Base-by-base conservation (phyloP, 2,329 filamentous ascomycete genomes). In the Apiospora aurea region DNA sequence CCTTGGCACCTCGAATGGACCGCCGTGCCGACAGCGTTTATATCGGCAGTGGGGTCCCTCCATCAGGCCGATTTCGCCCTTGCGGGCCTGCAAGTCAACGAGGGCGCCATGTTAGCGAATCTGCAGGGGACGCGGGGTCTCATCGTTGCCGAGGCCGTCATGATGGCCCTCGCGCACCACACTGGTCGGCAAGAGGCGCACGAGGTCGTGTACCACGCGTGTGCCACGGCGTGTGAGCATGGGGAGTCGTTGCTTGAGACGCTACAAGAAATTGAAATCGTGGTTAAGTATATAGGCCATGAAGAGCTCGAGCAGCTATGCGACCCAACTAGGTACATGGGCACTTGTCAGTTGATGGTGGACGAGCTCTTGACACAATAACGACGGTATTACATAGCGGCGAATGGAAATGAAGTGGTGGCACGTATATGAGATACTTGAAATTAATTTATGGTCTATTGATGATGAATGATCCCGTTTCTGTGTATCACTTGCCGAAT, bases 1-100 rank as follows among this genome's bases (percentile, higher is more conserved):
- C 87, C 88, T 0, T 90, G 88, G 88, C 87, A 90, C 78, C 78
- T 90, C 10, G 88, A 90, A 74, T 90, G 87, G 88, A 84, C 86
- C 4, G 87, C 87, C 13, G 78, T 90, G 0, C 87, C 88, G 0
- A 84, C 87, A 70, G 85, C 83, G 61, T 90, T 89, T 72, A 85
- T 89, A 7, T 80, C 87, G 43, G 85, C 83, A 2, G 85, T 87
- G 0, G 87, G 87, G 0, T 84, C 87, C 0, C 78, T 90, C 18
- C 81, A 85, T 69, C 88, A 90, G 78, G 86, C 87, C 1, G 83
- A 86, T 51, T 89, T 89, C 74, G 87, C 85, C 0, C 79, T 89
- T 1, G 81, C 82, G 0, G 87, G 87, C 0, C 81, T 90, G 0
- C 83, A 85, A 1, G 87, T 90, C 6, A 83, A 89, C 73, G 79